These are phyloP conservation scores for Rhizopus delemar DNA, from an alignment of 371 early-diverging fungal genomes.

Conservation along the genomic window DNA sequence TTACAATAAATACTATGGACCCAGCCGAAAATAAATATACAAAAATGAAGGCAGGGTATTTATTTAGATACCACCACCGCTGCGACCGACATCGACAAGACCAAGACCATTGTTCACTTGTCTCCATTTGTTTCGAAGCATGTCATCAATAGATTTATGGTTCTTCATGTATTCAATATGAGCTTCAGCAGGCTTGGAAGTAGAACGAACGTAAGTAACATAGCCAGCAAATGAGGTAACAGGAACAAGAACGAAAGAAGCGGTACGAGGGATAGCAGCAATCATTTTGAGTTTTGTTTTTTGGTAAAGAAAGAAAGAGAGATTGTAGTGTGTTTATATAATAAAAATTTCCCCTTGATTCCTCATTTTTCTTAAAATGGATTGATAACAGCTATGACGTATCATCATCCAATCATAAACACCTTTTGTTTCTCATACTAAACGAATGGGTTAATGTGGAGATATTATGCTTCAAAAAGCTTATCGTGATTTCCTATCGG, in stretches of 20 bases:
- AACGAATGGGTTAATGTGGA: neutral
- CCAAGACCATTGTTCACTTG: constrained; percentile 49
- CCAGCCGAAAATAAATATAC: neutral
- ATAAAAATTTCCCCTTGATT: constrained; percentile 8
- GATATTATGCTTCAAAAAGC: neutral
- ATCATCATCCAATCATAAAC: neutral
- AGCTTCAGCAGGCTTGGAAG: constrained; percentile 39
- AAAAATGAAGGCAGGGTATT: too few species aligned
- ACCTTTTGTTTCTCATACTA: neutral
- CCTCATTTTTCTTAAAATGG: constrained; percentile 1
- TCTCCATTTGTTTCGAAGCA: constrained; percentile 31
- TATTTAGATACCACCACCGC: constrained; percentile 49
- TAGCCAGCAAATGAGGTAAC: constrained; percentile 45
- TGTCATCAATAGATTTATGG: constrained; percentile 11
- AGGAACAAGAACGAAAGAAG: constrained; percentile 39
- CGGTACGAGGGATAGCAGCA: constrained; percentile 37
- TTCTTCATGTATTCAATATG: constrained; percentile 38
- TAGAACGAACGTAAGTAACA: constrained; percentile 46
- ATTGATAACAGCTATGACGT: constrained; percentile 4
- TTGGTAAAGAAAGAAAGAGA: neutral
- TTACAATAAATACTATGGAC: neutral
- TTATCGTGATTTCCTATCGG: constrained; percentile 5
- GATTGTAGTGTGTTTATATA: neutral
- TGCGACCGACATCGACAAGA: constrained; percentile 48
- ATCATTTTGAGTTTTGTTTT: constrained; percentile 16